A percentile compares a stretch with the other conserved stretches of the same genome.
phyloP scores from a whole-genome alignment of 164 flowering plant genomes.

The Kalanchoe fedtschenkoi region DNA sequence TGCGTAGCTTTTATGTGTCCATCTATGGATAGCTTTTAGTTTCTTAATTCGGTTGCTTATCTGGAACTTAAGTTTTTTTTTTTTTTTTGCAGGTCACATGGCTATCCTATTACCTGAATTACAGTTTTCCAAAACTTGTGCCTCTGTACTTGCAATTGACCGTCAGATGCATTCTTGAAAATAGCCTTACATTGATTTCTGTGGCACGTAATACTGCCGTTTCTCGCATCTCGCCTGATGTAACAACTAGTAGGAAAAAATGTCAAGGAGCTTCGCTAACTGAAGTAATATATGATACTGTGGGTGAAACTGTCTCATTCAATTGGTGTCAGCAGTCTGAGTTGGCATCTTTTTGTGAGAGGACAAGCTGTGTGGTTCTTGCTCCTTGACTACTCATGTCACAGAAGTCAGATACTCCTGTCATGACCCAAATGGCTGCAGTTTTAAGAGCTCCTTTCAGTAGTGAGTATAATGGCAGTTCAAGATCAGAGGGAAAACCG shows the following conservation, averaged over 20 bases:
- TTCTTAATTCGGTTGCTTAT: neutral
- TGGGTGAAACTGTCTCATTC: too few species aligned
- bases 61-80: neutral
- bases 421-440: neutral
- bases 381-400: neutral
- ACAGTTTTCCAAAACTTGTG: neutral
- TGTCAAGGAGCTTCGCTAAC: neutral
- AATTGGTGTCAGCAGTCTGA: constrained; percentile 7
- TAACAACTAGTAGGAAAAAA: neutral
- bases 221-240: neutral
- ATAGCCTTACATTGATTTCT: neutral
- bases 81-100: neutral
- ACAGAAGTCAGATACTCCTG: neutral
- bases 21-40: neutral
- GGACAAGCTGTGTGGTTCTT: neutral
- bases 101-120: neutral
- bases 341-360: constrained; percentile 11
- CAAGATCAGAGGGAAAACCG: neutral
- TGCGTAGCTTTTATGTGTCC: too few species aligned
- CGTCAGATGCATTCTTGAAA: neutral
- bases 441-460: neutral
- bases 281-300: neutral
- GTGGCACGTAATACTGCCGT: neutral
- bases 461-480: neutral
- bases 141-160: neutral